These are phyloP conservation scores for Neurospora discreta DNA, from an alignment of 495 filamentous ascomycete species.

Conservation along the genomic window DNA sequence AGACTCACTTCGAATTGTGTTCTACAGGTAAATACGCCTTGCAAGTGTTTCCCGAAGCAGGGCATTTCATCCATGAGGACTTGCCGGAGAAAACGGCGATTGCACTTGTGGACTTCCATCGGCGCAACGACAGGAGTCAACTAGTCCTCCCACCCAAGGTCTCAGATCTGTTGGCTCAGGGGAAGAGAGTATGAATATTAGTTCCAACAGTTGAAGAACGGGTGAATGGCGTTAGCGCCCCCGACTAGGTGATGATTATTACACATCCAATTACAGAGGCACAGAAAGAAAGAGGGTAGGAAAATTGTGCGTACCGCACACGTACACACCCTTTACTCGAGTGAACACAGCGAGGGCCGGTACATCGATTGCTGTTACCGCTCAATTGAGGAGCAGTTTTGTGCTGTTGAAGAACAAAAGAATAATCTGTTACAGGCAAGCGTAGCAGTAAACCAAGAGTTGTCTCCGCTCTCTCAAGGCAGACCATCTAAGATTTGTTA, in stretches of 20 bases:
- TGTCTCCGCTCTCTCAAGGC: no score
- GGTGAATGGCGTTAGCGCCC: background rate
- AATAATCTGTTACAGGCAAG: no score
- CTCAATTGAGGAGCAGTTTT: no score
- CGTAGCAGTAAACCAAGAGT: no score
- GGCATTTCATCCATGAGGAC: slow-evolving; percentile 96
- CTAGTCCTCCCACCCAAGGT: slow-evolving; percentile 90
- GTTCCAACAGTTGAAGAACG: background rate
- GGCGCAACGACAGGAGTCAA: slow-evolving; percentile 73
- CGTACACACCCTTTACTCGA: no score
- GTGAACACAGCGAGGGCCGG: no score
- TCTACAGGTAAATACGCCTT: slow-evolving; percentile 81
- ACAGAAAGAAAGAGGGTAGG: no score
- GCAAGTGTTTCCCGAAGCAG: slow-evolving; percentile 87
- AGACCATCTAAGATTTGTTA: no score
- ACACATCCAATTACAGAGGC: background rate
- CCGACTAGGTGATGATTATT: background rate
- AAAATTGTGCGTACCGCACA: no score
- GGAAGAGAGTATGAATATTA: slow-evolving; percentile 35
- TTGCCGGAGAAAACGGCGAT: slow-evolving; percentile 77
- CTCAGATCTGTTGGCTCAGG: slow-evolving; percentile 39
- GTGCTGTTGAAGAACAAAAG: no score
- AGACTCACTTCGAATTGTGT: background rate
- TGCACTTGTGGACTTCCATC: slow-evolving; percentile 79
- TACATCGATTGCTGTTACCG: no score